Conservation (phyloP, 164 flowering plant genomes). For the Piper longum region DNA sequence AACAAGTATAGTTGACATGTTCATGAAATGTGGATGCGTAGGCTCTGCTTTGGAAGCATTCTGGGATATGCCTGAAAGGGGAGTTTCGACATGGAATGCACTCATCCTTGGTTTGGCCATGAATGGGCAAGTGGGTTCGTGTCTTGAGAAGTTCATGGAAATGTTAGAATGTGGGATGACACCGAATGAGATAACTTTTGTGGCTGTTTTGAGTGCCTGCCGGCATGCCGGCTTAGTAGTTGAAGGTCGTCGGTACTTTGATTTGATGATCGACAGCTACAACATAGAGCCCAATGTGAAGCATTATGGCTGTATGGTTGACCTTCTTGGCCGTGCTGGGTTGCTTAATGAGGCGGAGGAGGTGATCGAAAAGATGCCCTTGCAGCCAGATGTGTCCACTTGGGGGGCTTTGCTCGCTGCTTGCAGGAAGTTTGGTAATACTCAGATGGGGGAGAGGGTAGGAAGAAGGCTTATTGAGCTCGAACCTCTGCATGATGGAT, state of each 20-base stretch:
- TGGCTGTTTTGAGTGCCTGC: constrained; percentile 35
- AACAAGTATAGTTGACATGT: constrained; percentile 37
- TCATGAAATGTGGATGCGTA: constrained; percentile 34
- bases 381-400: constrained; percentile 31
- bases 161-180: constrained; percentile 17
- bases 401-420: constrained; percentile 47
- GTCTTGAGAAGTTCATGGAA: constrained; percentile 22
- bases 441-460: constrained; percentile 26
- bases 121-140: constrained; percentile 22
- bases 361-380: constrained; percentile 28
- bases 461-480: constrained; percentile 27
- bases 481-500: constrained; percentile 34
- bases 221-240: constrained; percentile 33
- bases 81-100: constrained; percentile 36
- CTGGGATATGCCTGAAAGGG: constrained; percentile 21
- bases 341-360: constrained; percentile 33
- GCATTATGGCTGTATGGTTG: constrained; percentile 48
- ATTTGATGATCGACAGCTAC: constrained; percentile 18
- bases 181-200: constrained; percentile 35
- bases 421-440: constrained; percentile 25
- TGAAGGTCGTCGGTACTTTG: constrained; percentile 25
- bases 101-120: constrained; percentile 28
- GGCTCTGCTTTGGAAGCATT: constrained; percentile 29
- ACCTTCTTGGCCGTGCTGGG: constrained; percentile 37
- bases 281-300: constrained; percentile 27